These are phyloP conservation scores for Phytopythium cucurbitacearum DNA, from an alignment of 352 stramenopile species.

Conservation along the genomic window DNA sequence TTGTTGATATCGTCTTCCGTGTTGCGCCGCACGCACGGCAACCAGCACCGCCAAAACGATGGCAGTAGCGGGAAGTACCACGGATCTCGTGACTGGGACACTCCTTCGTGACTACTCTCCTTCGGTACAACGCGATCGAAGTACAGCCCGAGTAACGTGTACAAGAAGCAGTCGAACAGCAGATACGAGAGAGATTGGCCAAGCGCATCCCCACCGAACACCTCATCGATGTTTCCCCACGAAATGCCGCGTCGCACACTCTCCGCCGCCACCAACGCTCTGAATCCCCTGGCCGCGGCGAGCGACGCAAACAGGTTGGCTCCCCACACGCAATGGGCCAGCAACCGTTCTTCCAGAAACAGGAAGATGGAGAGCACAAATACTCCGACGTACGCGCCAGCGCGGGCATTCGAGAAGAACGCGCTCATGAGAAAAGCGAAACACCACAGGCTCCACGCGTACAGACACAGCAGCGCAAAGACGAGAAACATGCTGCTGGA, in stretches of 20 bases:
- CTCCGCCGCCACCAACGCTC: constrained; percentile 7
- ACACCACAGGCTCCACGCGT: constrained; percentile 24
- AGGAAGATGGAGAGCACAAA: constrained; percentile 31
- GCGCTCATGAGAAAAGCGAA: constrained; percentile 30
- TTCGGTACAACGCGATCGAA: constrained; percentile 83
- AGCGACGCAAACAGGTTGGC: constrained; percentile 36
- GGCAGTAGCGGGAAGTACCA: constrained; percentile 87
- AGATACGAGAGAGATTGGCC: constrained; percentile 53
- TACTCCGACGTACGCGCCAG: constrained; percentile 29
- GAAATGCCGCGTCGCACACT: constrained; percentile 17
- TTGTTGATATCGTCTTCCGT: background rate
- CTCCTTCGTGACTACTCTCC: constrained; percentile 65
- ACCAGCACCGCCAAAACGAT: constrained; percentile 53
- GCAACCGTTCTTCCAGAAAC: constrained; percentile 14
- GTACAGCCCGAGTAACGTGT: constrained; percentile 84
- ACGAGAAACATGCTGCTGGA: constrained; percentile 23
- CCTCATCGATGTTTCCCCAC: constrained; percentile 14
- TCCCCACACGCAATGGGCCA: constrained; percentile 18
- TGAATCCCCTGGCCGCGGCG: constrained; percentile 24
- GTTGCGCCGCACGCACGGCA: no score
- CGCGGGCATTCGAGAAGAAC: constrained; percentile 28
- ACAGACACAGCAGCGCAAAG: constrained; percentile 25
- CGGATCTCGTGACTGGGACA: constrained; percentile 30
- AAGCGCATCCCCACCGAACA: constrained; percentile 29
- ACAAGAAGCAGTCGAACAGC: constrained; percentile 76